A percentile compares a stretch with the other conserved stretches of the same genome.
Evolutionary conservation across 2,329 filamentous ascomycete species (phyloP).

Genomic region (Pyrenochaeta sp.): DNA sequence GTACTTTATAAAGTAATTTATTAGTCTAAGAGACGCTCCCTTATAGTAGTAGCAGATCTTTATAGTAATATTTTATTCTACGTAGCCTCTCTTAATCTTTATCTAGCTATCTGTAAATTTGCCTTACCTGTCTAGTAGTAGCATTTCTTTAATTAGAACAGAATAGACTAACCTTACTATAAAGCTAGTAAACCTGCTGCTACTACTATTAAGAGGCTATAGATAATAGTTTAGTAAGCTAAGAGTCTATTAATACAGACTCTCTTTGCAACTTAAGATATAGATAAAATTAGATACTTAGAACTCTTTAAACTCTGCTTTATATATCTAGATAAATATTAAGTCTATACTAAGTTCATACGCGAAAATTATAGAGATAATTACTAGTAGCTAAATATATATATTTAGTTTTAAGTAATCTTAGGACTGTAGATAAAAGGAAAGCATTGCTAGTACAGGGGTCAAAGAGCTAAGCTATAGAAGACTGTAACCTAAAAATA

Average conservation of each 20-base stretch:
- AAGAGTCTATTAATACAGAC: background rate
- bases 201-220: background rate
- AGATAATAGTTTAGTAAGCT: background rate
- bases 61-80: too few species aligned
- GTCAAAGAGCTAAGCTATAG: background rate
- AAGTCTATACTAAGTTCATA: background rate
- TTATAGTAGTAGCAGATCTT: too few species aligned
- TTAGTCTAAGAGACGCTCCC: too few species aligned
- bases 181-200: too few species aligned
- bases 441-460: background rate
- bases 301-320: background rate
- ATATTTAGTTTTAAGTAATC: background rate
- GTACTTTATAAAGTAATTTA: too few species aligned
- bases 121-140: too few species aligned
- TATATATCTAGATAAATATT: background rate
- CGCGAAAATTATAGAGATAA: background rate
- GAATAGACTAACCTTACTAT: too few species aligned
- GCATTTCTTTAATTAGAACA: too few species aligned
- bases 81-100: too few species aligned
- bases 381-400: background rate
- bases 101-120: too few species aligned
- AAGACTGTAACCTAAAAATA: conserved; percentile 4
- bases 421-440: conserved; percentile 1
- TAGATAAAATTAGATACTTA: conserved; percentile 1
- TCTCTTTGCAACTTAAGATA: conserved; percentile 2